Conservation (phyloP, 352 stramenopile genomes). For the Phytophthora tubulina region DNA sequence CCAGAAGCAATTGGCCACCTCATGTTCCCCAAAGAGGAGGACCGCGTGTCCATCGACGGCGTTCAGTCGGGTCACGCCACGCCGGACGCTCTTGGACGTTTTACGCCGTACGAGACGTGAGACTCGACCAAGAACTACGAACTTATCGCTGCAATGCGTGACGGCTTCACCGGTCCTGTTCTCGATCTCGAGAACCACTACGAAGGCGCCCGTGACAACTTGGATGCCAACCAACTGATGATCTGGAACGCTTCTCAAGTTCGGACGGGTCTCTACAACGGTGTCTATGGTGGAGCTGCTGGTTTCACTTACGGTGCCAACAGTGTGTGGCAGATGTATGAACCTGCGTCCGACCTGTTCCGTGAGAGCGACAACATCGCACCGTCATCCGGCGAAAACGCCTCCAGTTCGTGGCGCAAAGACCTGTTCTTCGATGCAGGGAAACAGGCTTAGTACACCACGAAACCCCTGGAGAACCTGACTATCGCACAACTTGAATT, state of each 20-base stretch:
- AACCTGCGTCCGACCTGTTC: conserved; percentile 12
- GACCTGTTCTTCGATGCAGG: conserved; percentile 29
- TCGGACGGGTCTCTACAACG: conserved; percentile 31
- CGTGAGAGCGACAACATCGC: conserved; percentile 25
- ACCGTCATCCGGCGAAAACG: conserved; percentile 21
- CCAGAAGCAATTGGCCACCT: conserved; percentile 19
- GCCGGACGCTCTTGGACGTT: not conserved
- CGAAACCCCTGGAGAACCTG: conserved; percentile 28
- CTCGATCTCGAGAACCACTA: conserved; percentile 41
- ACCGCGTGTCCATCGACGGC: conserved; percentile 19
- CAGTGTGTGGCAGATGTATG: conserved; percentile 39
- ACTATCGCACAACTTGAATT: conserved; percentile 11
- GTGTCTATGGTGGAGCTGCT: conserved; percentile 25
- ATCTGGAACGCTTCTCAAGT: conserved; percentile 35
- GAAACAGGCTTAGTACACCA: conserved; percentile 25
- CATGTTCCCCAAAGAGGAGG: conserved; percentile 22
- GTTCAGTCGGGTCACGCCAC: conserved; percentile 30
- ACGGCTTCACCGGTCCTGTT: conserved; percentile 28
- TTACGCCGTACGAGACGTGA: conserved; percentile 15
- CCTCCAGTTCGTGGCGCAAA: conserved; percentile 23
- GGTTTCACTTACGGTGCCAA: conserved; percentile 36
- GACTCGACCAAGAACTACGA: conserved; percentile 49
- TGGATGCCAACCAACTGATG: conserved; percentile 1
- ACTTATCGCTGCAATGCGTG: conserved; percentile 31
- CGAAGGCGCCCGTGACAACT: conserved; percentile 23